Evolutionary conservation across 176 grass and related monocot species (phyloP), one percentile per base, ranked within the genome.

Genomic region (Bonia amplexicaulis): DNA sequence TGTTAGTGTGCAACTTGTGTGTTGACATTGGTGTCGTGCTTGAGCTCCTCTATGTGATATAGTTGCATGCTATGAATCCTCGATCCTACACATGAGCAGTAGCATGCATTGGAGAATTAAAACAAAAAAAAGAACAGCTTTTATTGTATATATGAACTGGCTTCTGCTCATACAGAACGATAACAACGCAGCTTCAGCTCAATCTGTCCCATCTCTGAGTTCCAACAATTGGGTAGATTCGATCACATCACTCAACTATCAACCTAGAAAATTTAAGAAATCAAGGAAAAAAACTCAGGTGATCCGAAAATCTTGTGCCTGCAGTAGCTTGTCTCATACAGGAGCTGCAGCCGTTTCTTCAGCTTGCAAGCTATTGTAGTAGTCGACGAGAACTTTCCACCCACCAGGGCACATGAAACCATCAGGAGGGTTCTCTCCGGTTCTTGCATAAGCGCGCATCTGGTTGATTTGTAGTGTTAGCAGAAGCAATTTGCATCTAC

Each of bases 351-450:
- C 74, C 1, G 25, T 40, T 79, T 89, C 96, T 98, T 90, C 93
- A 5, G 69, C 69, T 89, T 98, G 93, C 69, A 95, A 84, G 74
- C 91, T 90, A 37, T 91, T 90, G 85, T 98, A 98, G 77, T 95
- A 95, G 80, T 93, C 90, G 1, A 98, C 93, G 60, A 98, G 88
- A 71, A 98, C 93, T 77, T 98, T 92, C 96, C 96, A 95, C 33
- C 96, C 96, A 31, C 90, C 89, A 11, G 96, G 91, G 75, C 96
- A 95, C 93, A 98, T 98, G 73, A 95, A 98, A 79, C 96, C 96
- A 14, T 98, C 90, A 47, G 96, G 96, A 70, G 96, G 96, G 75
- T 83, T 92, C 88, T 95, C 96, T 15, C 96, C 96, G 23, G 17
- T 98, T 87, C 86, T 98, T 23, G 96, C 96, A 11, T 87, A 98